Evolutionary conservation across 140 eudicot genomes (phyloP), one percentile per base, ranked within the genome.

Genomic region (Cichorium intybus): DNA sequence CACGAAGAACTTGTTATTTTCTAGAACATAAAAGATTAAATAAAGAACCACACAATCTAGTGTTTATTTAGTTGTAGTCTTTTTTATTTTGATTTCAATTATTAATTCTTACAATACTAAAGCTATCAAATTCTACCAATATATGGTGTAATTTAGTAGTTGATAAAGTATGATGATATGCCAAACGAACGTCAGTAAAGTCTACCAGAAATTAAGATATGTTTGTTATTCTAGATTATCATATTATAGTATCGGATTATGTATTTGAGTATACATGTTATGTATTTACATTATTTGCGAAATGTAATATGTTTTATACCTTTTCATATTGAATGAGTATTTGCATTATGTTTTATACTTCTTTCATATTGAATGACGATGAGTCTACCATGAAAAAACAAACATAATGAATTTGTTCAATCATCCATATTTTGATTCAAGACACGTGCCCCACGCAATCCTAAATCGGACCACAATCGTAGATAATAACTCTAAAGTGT

Each of bases 361-460:
- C 14, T 5, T 45, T 7, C 43, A 1, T 34, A 34, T 6, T 37
- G n/a, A 37, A 37, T 14, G 18, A 41, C 15, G 18, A 41, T 41
- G 18, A 41, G 18, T 41, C 6, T 62, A 45, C 18, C 49, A 45
- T 1, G 26, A 24, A 7, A 4, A 24, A 9, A 10, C 33, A 10
- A 45, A 23, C 23, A 55, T n/a, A 26, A 63, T 17, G 54, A 48
- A 4, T 29, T 20, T 14, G 31, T 18, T 28, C 21, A 18, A 15
- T 65, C 35, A 23, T 69, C 10, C 2, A 22, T 47, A 64, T 39
- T 29, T 24, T 27, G 20, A 47, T 56, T 74, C 47, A 48, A 4
- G 69, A 66, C 79, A 66, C 57, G 21, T 66, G 57, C 37, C 69
- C 79, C 74, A 74, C 47, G 51, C 79, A 74, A 74, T 74, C 74